Evolutionary conservation across 2,329 filamentous ascomycete genomes (phyloP).

Genomic region (Cordyceps pruinosa): DNA sequence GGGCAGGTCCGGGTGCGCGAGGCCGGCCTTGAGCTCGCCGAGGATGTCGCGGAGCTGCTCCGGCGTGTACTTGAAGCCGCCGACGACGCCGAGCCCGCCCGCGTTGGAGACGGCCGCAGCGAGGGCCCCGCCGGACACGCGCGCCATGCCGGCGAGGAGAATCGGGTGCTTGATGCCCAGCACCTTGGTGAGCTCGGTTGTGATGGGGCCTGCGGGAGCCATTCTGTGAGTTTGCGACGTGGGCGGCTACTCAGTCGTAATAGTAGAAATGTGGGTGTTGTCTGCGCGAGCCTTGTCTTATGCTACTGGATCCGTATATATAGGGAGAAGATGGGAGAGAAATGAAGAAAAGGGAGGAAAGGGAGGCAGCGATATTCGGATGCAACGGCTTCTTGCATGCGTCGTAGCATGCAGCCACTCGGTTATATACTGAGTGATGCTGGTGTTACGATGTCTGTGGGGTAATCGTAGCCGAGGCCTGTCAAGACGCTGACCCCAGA

Average conservation of each 20-base stretch:
- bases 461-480: constrained; percentile 5
- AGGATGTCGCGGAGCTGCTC: constrained; percentile 72
- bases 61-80: constrained; percentile 66
- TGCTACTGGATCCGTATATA: no score
- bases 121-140: constrained; percentile 70
- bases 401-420: not conserved
- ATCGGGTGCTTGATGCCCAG: constrained; percentile 83
- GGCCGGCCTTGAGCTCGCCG: constrained; percentile 66
- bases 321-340: not conserved
- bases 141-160: constrained; percentile 89
- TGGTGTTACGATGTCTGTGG: not conserved
- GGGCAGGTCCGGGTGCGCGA: constrained; percentile 56
- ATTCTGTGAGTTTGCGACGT: constrained; percentile 5
- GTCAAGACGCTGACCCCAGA: not conserved
- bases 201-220: constrained; percentile 45
- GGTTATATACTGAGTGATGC: not conserved
- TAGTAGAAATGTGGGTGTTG: no score
- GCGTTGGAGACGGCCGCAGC: constrained; percentile 85
- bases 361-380: not conserved
- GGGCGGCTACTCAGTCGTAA: no score
- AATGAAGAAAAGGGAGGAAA: not conserved
- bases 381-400: not conserved
- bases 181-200: constrained; percentile 70
- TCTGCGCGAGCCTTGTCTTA: no score
- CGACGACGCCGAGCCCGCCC: constrained; percentile 72